These are phyloP conservation scores for Beta macrorhiza DNA, from an alignment of 179 eudicot genomes.

Conservation along the genomic window DNA sequence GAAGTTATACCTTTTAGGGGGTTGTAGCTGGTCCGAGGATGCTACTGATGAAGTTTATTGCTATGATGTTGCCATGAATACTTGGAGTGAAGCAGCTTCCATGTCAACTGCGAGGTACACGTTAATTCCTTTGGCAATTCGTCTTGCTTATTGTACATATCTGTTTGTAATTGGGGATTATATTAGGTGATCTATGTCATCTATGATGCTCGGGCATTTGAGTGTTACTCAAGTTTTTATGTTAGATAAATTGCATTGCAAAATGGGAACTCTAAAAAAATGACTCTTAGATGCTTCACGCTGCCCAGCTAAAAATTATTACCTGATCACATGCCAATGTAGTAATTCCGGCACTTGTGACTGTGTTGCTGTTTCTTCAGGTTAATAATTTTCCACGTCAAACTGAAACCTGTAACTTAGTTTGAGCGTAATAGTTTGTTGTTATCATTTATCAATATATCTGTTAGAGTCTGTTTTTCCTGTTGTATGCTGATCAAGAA, in stretches of 20 bases:
- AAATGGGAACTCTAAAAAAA: no score
- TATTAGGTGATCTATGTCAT: not conserved
- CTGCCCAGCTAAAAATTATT: no score
- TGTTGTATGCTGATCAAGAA: not conserved
- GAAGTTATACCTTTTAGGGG: constrained; percentile 71
- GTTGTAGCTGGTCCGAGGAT: constrained; percentile 83
- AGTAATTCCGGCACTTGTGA: not conserved
- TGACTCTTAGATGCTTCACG: not conserved
- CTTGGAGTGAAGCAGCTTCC: constrained; percentile 65
- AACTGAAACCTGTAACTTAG: not conserved
- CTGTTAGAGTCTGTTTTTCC: not conserved
- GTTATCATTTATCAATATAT: not conserved
- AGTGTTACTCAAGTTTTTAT: not conserved
- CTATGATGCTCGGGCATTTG: not conserved
- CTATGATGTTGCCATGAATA: constrained; percentile 66
- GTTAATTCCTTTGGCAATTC: constrained; percentile 26
- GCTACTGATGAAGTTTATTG: constrained; percentile 81
- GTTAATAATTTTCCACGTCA: not conserved
- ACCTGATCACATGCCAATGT: not conserved
- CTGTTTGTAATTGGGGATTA: not conserved
- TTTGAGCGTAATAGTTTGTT: not conserved
- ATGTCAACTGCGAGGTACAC: constrained; percentile 68
- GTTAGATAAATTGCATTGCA: not conserved
- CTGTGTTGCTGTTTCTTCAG: not conserved
- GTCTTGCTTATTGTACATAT: not conserved